Conservation (phyloP, 768 basidiomycete species). For the Phylloporus sp. region DNA sequence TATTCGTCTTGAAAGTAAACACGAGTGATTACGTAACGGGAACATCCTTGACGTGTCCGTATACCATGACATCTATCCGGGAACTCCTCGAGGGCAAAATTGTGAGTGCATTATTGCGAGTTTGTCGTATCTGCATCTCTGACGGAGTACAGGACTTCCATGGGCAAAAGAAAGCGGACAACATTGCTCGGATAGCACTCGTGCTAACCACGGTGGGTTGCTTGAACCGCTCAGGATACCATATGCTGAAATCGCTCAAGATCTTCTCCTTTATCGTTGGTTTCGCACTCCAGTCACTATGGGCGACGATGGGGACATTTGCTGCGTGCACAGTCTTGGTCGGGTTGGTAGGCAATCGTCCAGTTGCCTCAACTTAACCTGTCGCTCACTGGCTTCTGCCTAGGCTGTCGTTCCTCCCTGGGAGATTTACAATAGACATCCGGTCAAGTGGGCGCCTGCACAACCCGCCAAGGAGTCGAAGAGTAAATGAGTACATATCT, state of each 20-base stretch:
- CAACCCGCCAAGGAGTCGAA: slow-evolving; percentile 18
- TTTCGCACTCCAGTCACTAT: slow-evolving; percentile 27
- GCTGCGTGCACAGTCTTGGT: slow-evolving; percentile 16
- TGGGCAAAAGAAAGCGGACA: slow-evolving; percentile 27
- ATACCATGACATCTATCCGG: slow-evolving; percentile 23
- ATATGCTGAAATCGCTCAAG: slow-evolving; percentile 8
- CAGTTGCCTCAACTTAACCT: too few relatives aligned
- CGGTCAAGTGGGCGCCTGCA: slow-evolving; percentile 22
- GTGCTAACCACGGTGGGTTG: slow-evolving; percentile 23
- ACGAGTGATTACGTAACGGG: slow-evolving; percentile 16
- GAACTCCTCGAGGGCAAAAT: slow-evolving; percentile 31
- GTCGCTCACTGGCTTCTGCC: neutral
- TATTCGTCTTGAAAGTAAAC: neutral
- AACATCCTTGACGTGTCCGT: slow-evolving; percentile 3
- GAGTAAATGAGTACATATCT: slow-evolving; percentile 8
- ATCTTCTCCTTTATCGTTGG: slow-evolving; percentile 29
- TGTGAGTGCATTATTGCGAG: slow-evolving; percentile 10
- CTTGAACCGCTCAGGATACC: neutral
- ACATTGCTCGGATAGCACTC: slow-evolving; percentile 22
- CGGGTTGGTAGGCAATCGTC: slow-evolving; percentile 15
- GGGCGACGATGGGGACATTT: slow-evolving; percentile 24
- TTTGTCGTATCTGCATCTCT: neutral
- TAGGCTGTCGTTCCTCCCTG: slow-evolving; percentile 68
- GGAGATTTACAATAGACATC: slow-evolving; percentile 40
- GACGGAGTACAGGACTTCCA: slow-evolving; percentile 27